Evolutionary conservation across 2,329 filamentous ascomycete genomes (phyloP).

Genomic region (Thielaviopsis populi): DNA sequence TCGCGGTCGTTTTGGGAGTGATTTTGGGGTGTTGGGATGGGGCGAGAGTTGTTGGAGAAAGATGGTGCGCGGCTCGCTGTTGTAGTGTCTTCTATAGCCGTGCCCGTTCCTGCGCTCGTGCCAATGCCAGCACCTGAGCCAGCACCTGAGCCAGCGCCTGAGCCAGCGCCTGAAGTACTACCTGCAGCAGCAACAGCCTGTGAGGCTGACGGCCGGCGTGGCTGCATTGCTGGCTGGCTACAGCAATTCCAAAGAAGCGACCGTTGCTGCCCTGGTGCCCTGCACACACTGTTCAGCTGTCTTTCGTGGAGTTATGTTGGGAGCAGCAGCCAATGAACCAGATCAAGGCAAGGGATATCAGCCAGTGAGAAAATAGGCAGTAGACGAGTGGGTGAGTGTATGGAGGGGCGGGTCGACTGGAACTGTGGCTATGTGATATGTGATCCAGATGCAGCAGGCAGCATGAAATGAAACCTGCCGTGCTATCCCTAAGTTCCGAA

Average conservation of each 20-base stretch:
- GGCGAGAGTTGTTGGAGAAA: slow-evolving; percentile 21
- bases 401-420: not conserved
- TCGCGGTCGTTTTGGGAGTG: slow-evolving; percentile 54
- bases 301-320: slow-evolving; percentile 21
- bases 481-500: not conserved
- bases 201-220: slow-evolving; percentile 28
- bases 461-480: not conserved
- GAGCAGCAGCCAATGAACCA: not conserved
- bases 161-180: not conserved
- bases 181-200: slow-evolving; percentile 32
- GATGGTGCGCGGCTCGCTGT: slow-evolving; percentile 19
- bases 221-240: slow-evolving; percentile 21
- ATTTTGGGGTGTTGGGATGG: slow-evolving; percentile 22
- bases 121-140: not conserved
- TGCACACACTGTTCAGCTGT: not conserved
- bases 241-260: slow-evolving; percentile 21
- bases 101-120: not conserved
- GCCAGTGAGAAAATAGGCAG: not conserved
- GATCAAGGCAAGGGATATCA: not conserved
- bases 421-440: not conserved
- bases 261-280: slow-evolving; percentile 13
- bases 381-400: too few species aligned
- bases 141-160: not conserved
- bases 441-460: not conserved
- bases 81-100: slow-evolving; percentile 21